Conservation (phyloP, 1,139 yeast genomes). For the Diutina siamensis region DNA sequence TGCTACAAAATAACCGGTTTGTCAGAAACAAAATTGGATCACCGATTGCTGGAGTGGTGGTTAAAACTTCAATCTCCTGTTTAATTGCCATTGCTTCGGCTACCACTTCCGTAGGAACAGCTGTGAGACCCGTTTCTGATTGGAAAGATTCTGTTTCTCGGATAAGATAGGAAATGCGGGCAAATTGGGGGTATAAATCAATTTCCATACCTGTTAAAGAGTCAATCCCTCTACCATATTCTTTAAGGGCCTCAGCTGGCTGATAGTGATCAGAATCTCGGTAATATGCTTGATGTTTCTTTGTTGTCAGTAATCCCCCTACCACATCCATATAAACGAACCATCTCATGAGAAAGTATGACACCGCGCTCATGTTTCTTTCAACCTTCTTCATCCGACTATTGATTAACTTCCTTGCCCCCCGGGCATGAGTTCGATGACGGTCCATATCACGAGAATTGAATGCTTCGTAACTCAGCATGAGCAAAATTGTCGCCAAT, state of each 20-base stretch:
- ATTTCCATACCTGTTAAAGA: conserved; percentile 1
- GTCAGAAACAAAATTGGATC: conserved; percentile 15
- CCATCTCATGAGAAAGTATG: conserved; percentile 59
- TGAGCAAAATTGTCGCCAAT: conserved; percentile 48
- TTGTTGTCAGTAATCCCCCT: conserved; percentile 42
- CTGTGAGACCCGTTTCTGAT: neutral
- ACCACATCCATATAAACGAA: conserved; percentile 62
- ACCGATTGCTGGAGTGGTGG: conserved; percentile 1
- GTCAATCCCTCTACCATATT: neutral
- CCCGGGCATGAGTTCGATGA: conserved; percentile 58
- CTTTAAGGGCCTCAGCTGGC: conserved; percentile 3
- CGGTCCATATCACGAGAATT: conserved; percentile 34
- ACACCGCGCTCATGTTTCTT: conserved; percentile 26
- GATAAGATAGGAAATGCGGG: neutral
- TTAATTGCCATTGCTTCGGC: conserved; percentile 9
- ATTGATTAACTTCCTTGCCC: conserved; percentile 56
- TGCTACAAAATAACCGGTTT: conserved; percentile 40
- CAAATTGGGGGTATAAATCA: conserved; percentile 1
- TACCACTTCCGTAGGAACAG: neutral
- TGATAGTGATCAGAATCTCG: conserved; percentile 9
- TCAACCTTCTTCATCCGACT: conserved; percentile 31
- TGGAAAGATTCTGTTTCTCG: neutral
- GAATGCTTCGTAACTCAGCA: conserved; percentile 55
- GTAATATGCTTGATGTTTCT: conserved; percentile 19
- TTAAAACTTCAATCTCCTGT: conserved; percentile 7